A percentile compares a stretch with the other conserved stretches of the same genome.
phyloP scores from a whole-genome alignment of 495 filamentous ascomycete genomes.

The Xylaria castorea region DNA sequence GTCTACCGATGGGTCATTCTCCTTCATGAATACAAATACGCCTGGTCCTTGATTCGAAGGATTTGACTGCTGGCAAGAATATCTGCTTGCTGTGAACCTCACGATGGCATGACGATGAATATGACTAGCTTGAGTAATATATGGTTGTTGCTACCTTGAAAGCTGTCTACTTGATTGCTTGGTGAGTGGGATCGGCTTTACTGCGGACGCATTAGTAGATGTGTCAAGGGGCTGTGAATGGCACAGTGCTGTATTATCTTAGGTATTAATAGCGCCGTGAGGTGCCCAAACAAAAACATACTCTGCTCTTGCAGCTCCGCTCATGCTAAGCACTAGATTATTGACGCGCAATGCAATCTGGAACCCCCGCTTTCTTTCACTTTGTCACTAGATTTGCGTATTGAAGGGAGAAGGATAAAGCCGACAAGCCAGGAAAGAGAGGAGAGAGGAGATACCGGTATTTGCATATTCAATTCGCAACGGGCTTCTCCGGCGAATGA shows the following conservation, averaged over 20 bases:
- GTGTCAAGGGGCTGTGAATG: background rate
- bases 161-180: background rate
- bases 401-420: background rate
- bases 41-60: conserved; percentile 11
- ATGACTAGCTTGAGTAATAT: background rate
- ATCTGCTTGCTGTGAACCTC: background rate
- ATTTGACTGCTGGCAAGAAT: background rate
- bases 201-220: background rate
- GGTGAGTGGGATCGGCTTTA: background rate
- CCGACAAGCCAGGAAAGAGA: background rate
- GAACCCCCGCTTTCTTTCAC: background rate
- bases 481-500: background rate
- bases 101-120: conserved; percentile 5
- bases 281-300: conserved; percentile 1
- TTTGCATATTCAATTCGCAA: background rate
- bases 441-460: background rate
- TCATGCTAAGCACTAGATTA: background rate
- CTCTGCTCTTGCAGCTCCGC: conserved; percentile 16
- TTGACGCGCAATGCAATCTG: background rate
- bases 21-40: conserved; percentile 35
- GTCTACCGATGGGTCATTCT: conserved; percentile 35
- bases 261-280: conserved; percentile 15
- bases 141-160: background rate
- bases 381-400: background rate
- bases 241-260: conserved; percentile 18